These are phyloP conservation scores for Leishmania arabica DNA, from an alignment of 208 protist species.

Conservation along the genomic window DNA sequence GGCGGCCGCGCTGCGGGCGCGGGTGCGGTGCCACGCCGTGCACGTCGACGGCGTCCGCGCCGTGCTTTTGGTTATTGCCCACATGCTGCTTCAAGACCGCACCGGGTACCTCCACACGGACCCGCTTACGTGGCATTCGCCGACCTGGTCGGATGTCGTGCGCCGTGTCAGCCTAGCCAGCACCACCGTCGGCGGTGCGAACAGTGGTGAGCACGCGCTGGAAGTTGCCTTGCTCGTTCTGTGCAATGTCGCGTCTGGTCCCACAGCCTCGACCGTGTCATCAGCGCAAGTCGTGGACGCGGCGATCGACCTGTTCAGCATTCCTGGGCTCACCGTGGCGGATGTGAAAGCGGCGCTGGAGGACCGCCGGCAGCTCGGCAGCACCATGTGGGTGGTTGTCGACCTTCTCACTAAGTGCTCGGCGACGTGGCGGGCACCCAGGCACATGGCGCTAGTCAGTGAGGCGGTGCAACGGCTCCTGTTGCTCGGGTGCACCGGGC, in stretches of 20 bases:
- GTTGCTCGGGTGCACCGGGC: slow-evolving; percentile 12
- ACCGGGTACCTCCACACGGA: slow-evolving; percentile 17
- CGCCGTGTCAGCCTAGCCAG: slow-evolving; percentile 61
- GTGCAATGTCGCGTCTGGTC: slow-evolving; percentile 12
- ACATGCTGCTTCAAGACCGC: slow-evolving; percentile 35
- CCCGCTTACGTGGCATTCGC: slow-evolving; percentile 46
- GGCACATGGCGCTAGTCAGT: slow-evolving; percentile 28
- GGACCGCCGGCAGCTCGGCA: slow-evolving; percentile 27
- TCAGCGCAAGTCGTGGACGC: slow-evolving; percentile 30
- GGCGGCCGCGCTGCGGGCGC: slow-evolving; percentile 15
- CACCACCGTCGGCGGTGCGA: slow-evolving; percentile 34
- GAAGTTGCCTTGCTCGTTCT: slow-evolving; percentile 43
- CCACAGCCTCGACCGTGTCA: slow-evolving; percentile 12
- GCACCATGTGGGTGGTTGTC: slow-evolving; percentile 28
- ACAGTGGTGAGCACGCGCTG: slow-evolving; percentile 34
- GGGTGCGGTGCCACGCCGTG: slow-evolving; percentile 56
- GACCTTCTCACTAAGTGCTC: slow-evolving; percentile 32
- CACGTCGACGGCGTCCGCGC: slow-evolving; percentile 61
- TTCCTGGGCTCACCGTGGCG: slow-evolving; percentile 9
- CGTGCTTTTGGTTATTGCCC: slow-evolving; percentile 50
- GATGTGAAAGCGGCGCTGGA: slow-evolving; percentile 27
- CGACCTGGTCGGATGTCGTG: slow-evolving; percentile 57
- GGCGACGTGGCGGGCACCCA: slow-evolving; percentile 22
- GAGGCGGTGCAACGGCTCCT: slow-evolving; percentile 21
- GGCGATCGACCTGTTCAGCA: slow-evolving; percentile 32